A percentile compares a stretch with the other conserved stretches of the same genome.
Conservation (phyloP, 208 protist species). For the Wallacemonas rigidus region DNA sequence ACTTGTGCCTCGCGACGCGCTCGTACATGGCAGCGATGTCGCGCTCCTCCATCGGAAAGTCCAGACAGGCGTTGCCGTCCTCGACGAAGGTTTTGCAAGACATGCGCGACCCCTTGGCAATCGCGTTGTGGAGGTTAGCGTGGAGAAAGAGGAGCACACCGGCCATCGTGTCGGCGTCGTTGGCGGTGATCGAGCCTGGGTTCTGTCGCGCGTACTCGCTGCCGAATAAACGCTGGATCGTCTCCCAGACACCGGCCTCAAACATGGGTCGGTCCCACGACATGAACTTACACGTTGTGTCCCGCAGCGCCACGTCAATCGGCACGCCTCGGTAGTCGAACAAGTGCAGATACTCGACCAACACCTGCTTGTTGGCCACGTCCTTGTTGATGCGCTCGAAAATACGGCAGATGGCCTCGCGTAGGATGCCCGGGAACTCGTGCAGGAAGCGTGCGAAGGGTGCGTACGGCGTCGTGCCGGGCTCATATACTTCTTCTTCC, state of each 20-base stretch:
- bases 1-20: slow-evolving; percentile 61
- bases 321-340: slow-evolving; percentile 72
- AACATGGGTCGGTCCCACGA: slow-evolving; percentile 89
- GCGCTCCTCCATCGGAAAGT: slow-evolving; percentile 59
- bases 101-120: slow-evolving; percentile 56
- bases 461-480: slow-evolving; percentile 29
- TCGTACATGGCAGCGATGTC: slow-evolving; percentile 79
- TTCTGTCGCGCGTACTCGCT: slow-evolving; percentile 82
- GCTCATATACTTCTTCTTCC: neutral
- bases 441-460: slow-evolving; percentile 76
- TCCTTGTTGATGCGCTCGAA: slow-evolving; percentile 79
- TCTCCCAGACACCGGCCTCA: slow-evolving; percentile 85
- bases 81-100: slow-evolving; percentile 58
- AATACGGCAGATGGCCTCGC: slow-evolving; percentile 64
- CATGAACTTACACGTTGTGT: slow-evolving; percentile 89
- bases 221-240: slow-evolving; percentile 78
- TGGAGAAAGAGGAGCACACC: slow-evolving; percentile 90
- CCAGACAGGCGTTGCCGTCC: slow-evolving; percentile 72
- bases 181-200: slow-evolving; percentile 50
- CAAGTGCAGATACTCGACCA: slow-evolving; percentile 72
- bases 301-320: slow-evolving; percentile 84
- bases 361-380: slow-evolving; percentile 42
- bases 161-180: slow-evolving; percentile 81
- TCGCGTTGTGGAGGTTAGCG: slow-evolving; percentile 80
- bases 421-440: slow-evolving; percentile 64